Evolutionary conservation across 257 asterid genomes (phyloP).

Genomic region (Solanum chmielewskii): DNA sequence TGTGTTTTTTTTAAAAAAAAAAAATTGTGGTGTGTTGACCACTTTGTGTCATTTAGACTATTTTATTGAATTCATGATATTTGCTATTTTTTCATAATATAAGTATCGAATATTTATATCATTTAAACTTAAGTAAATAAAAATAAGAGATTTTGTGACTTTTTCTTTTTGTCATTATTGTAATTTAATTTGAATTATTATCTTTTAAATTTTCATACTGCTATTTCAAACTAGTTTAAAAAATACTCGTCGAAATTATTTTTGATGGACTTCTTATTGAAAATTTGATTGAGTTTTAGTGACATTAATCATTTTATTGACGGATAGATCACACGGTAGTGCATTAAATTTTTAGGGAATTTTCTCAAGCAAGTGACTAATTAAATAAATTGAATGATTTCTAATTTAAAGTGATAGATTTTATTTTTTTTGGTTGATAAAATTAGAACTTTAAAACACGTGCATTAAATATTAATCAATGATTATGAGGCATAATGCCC

Average conservation of each 20-base stretch:
- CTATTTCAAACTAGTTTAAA: rapidly evolving
- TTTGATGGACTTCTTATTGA: background rate
- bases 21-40: background rate
- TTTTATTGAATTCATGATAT: background rate
- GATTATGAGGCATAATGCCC: background rate
- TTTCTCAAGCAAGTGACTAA: background rate
- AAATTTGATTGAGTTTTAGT: background rate
- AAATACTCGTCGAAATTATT: background rate
- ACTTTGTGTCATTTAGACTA: background rate
- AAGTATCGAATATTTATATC: background rate
- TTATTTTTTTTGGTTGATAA: background rate
- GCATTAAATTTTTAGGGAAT: background rate
- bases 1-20: background rate
- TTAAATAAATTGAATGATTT: background rate
- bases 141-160: background rate
- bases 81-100: rapidly evolving
- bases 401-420: background rate
- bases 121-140: background rate
- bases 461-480: background rate
- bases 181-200: too few relatives aligned
- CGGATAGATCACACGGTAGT: background rate
- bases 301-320: rapidly evolving
- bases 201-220: background rate
- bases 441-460: background rate
- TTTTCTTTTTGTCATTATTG: too few relatives aligned